Conservation (phyloP, 2,329 filamentous ascomycete species). For the Phialocephala sp. region DNA sequence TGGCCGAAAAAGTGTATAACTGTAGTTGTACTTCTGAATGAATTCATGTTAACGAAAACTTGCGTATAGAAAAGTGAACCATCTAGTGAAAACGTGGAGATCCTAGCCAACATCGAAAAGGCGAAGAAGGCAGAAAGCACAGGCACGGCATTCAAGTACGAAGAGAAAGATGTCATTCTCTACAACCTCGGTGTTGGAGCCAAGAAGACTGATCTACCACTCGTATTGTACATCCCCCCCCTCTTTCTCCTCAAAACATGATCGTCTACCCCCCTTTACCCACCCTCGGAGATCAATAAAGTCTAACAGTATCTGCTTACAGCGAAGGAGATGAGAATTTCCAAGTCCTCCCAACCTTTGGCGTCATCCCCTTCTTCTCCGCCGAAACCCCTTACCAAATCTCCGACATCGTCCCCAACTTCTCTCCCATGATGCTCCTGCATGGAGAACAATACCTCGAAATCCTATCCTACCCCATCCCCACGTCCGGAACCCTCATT, state of each 20-base stretch:
- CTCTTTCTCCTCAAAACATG: background rate
- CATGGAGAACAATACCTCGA: slow-evolving; percentile 99
- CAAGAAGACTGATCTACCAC: slow-evolving; percentile 84
- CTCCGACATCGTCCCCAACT: slow-evolving; percentile 88
- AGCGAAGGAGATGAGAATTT: slow-evolving; percentile 87
- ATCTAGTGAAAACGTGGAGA: slow-evolving; percentile 59
- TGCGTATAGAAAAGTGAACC: slow-evolving; percentile 40
- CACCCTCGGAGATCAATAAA: background rate
- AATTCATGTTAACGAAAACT: slow-evolving; percentile 35
- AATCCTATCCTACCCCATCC: slow-evolving; percentile 88
- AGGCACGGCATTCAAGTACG: slow-evolving; percentile 80
- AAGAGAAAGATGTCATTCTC: slow-evolving; percentile 87
- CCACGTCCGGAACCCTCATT: slow-evolving; percentile 78
- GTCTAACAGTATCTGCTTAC: too few species aligned
- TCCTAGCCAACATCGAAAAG: slow-evolving; percentile 76
- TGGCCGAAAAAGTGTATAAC: slow-evolving; percentile 29
- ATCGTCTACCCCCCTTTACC: background rate
- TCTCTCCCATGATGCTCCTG: slow-evolving; percentile 97
- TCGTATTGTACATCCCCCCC: slow-evolving; percentile 69
- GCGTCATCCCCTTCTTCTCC: slow-evolving; percentile 93
- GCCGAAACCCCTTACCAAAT: slow-evolving; percentile 80
- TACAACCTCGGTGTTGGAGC: slow-evolving; percentile 96
- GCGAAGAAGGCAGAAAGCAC: slow-evolving; percentile 74
- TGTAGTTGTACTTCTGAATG: slow-evolving; percentile 34
- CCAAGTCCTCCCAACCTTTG: slow-evolving; percentile 93